Percentiles rank a stretch among this genome's conserved stretches.
Conservation (phyloP, 1,139 yeast species). For the Scheffersomyces parashehatae region DNA sequence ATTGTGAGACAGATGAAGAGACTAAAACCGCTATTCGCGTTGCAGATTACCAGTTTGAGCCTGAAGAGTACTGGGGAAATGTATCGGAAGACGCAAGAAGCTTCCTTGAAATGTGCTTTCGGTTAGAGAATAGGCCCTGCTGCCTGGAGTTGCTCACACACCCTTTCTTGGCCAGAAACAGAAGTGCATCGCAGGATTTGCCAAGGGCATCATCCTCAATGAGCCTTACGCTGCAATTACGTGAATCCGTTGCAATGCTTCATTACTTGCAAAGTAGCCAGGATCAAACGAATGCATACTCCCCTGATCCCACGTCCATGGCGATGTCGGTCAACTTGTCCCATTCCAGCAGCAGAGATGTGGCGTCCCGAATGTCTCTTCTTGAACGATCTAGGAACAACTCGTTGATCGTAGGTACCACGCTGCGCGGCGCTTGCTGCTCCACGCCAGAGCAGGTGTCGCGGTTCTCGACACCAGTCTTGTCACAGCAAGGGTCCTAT, state of each 20-base stretch:
- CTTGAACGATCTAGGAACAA: conserved; percentile 14
- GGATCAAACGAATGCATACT: too few species aligned
- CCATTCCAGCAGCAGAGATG: too few species aligned
- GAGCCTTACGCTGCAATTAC: neutral
- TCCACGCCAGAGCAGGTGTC: conserved; percentile 32
- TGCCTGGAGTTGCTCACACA: conserved; percentile 50
- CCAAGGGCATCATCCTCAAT: neutral
- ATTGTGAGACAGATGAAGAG: conserved; percentile 70
- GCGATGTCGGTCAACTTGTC: too few species aligned
- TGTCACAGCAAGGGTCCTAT: neutral
- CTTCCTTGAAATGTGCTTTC: conserved; percentile 59
- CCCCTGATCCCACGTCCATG: too few species aligned
- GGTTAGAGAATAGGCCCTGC: conserved; percentile 45
- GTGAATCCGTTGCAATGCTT: neutral
- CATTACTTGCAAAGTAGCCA: neutral
- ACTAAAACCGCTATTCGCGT: conserved; percentile 61
- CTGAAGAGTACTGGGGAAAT: conserved; percentile 58
- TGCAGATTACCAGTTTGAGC: conserved; percentile 62
- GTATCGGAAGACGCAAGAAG: conserved; percentile 58
- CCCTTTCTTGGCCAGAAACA: conserved; percentile 38
- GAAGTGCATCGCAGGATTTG: neutral
- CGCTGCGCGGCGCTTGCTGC: conserved; percentile 31
- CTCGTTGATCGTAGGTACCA: conserved; percentile 18
- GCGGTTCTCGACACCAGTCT: conserved; percentile 28
- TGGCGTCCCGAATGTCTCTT: conserved; percentile 6